Percentiles rank a stretch among this genome's conserved stretches.
phyloP scores from a whole-genome alignment of 352 stramenopile species.

The Globisporangium uncinulatum region DNA sequence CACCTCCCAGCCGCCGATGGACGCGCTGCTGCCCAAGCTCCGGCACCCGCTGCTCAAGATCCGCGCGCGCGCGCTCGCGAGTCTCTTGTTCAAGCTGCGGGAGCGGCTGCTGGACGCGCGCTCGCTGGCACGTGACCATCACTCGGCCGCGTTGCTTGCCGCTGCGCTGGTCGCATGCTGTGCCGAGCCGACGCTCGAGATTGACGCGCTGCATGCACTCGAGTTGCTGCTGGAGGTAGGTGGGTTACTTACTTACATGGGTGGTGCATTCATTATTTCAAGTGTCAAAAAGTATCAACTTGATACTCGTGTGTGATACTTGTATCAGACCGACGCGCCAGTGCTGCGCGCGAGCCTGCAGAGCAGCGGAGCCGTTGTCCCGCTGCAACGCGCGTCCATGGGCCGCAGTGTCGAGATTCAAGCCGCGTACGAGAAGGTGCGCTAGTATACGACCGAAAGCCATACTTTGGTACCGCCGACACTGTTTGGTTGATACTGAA shows the following conservation, averaged over 20 bases:
- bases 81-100: slow-evolving; percentile 61
- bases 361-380: slow-evolving; percentile 22
- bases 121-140: slow-evolving; percentile 20
- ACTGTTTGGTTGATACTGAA: too few species aligned
- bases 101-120: slow-evolving; percentile 36
- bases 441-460: neutral
- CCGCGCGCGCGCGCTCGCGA: slow-evolving; percentile 46
- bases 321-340: slow-evolving; percentile 6
- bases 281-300: too few species aligned
- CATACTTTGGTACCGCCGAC: too few species aligned
- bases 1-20: too few species aligned
- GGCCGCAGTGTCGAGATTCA: slow-evolving; percentile 27
- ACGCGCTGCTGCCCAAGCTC: slow-evolving; percentile 48
- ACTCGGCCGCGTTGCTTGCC: slow-evolving; percentile 25
- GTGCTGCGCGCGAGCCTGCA: slow-evolving; percentile 32
- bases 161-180: slow-evolving; percentile 33
- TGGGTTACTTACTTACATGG: neutral
- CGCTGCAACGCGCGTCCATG: slow-evolving; percentile 31
- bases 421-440: slow-evolving; percentile 38
- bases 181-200: slow-evolving; percentile 33
- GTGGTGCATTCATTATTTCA: neutral
- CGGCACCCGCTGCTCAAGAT: slow-evolving; percentile 56
- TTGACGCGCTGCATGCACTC: slow-evolving; percentile 43
- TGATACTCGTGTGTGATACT: neutral
- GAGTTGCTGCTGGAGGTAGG: slow-evolving; percentile 31